Base-by-base conservation (phyloP, 495 filamentous ascomycete genomes). In the Penicillium dipodomyicola region DNA sequence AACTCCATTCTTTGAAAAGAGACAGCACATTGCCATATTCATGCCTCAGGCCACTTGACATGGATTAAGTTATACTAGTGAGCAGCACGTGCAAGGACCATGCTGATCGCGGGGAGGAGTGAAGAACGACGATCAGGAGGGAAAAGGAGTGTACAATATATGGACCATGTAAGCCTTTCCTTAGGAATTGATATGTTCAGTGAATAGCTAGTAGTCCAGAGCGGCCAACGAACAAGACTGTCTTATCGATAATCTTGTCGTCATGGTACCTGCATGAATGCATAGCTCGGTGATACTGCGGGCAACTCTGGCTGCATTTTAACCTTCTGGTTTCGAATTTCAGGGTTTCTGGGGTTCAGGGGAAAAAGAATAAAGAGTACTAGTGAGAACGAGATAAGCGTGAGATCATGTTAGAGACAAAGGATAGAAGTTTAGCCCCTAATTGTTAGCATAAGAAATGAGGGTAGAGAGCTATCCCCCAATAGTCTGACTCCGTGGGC, bases 211-310 rank as follows among this genome's bases (percentile, higher is more conserved):
- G 15, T 39, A 17, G 6, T 9, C n/a, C 6, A 17, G n/a, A n/a
- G 7, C 2, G 35, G 6, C 4, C 5, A n/a, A 17, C 6, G n/a
- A 17, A 3, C n/a, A 39, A 6, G 3, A 9, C 15, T 17, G 20
- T 32, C 45, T 56, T 32, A 33, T 42, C 51, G 43, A 57, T 59
- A 51, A 49, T 2, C 45, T 48, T 48, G 29, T 48, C 47, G 49
- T 52, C 37, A 54, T 57, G 37, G 65, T 68, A 68, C 65, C 65
- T 68, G 65, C 65, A 68, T 66, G 61, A 49, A 30, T 56, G 22
- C 52, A 44, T 40, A 42, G 50, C 37, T 37, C 40, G 30, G 50
- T 40, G 32, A 56, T 39, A 30, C 35, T 20, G 27, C 27, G 32
- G 32, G 32, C 32, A 40, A 20, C 23, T 35, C 20, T 15, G 35